Base-by-base conservation (phyloP, 2,329 filamentous ascomycete genomes). In the Fusarium abutilonis region DNA sequence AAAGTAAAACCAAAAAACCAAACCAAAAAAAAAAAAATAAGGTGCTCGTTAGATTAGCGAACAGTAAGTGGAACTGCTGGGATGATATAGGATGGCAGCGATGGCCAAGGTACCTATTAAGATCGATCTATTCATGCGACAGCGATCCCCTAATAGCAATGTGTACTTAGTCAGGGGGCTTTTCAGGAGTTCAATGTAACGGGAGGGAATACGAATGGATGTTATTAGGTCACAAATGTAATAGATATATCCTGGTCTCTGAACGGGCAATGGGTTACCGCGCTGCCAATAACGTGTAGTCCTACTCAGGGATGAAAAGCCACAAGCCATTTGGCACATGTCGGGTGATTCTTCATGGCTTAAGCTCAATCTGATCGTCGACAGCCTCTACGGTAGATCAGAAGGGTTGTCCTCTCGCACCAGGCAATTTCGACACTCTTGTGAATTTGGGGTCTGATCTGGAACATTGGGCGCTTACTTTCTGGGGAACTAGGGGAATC, bases 31-130 rank as follows among this genome's bases (percentile, higher is more conserved):
- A 19, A 19, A 19, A 19, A 19, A 14, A n/a, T 19, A 36, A 13
- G 36, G 17, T 19, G 19, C 1, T 14, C 1, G 6, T 9, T 26
- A 15, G 55, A 48, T 48, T 9, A 44, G 32, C 23, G 41, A 40
- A 19, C 2, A 13, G 21, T 5, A 15, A 34, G 17, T 32, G 28
- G 42, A 15, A 55, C 48, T 11, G 4, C n/a, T 3, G 9, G 23
- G 14, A 21, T 47, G 42, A 35, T 60, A 60, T 60, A 60, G 29
- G 10, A 31, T 41, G 9, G 15, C 9, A n/a, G n/a, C 15, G 9
- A 19, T 9, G 19, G n/a, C 15, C 34, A 3, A 19, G 19, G 19
- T 17, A 34, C n/a, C 34, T 43, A 52, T 49, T n/a, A 19, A 19
- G 5, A 13, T 13, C 9, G 36, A 32, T 59, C 36, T 13, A 28